phyloP scores from a whole-genome alignment of 2,329 filamentous ascomycete species.

The Pestalotiopsis sp. region DNA sequence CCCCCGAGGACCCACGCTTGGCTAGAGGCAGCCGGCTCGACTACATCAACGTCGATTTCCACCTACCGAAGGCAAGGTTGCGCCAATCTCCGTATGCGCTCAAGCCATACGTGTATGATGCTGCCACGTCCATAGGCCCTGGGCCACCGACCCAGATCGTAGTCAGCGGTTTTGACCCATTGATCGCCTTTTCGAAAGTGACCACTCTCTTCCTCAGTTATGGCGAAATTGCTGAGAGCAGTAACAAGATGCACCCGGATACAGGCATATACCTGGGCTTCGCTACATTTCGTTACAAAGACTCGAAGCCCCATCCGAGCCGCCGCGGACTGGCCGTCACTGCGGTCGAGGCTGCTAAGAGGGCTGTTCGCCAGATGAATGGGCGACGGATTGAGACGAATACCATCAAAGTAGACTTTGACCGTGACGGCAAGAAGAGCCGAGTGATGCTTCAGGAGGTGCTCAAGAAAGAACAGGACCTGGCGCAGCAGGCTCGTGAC shows the following conservation, averaged over 20 bases:
- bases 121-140: conserved; percentile 81
- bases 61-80: conserved; percentile 71
- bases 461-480: conserved; percentile 69
- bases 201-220: conserved; percentile 76
- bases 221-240: conserved; percentile 86
- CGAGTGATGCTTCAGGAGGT: conserved; percentile 75
- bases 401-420: conserved; percentile 80
- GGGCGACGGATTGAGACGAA: conserved; percentile 79
- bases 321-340: conserved; percentile 58
- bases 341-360: conserved; percentile 79
- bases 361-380: conserved; percentile 76
- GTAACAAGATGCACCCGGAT: conserved; percentile 92
- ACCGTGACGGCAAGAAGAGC: conserved; percentile 85
- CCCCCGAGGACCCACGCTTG: conserved; percentile 81
- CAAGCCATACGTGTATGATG: conserved; percentile 80
- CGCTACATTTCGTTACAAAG: conserved; percentile 87
- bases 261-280: conserved; percentile 94
- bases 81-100: conserved; percentile 78
- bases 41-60: conserved; percentile 72
- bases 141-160: conserved; percentile 90
- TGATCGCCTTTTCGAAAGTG: conserved; percentile 79
- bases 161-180: conserved; percentile 93
- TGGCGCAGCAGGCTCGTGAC: conserved; percentile 44
- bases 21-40: conserved; percentile 66
- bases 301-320: conserved; percentile 55